Evolutionary conservation across 257 asterid genomes (phyloP).

Genomic region (Eustoma russellianum): DNA sequence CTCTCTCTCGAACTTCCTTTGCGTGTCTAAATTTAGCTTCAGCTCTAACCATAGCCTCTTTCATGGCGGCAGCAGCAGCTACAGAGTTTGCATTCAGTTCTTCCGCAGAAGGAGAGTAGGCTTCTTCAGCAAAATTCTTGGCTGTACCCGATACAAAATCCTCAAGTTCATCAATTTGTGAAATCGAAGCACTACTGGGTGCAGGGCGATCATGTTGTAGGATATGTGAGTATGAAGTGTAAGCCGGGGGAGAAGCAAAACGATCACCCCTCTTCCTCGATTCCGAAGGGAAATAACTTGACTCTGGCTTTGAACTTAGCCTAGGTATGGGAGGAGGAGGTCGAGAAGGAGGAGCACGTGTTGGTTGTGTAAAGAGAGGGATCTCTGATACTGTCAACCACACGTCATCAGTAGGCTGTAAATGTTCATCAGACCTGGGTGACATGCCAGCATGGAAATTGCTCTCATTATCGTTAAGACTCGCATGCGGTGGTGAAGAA

Average conservation of each 20-base stretch:
- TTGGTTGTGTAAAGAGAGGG: constrained; percentile 85
- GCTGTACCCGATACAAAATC: constrained; percentile 72
- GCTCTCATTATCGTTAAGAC: constrained; percentile 28
- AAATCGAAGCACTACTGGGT: constrained; percentile 48
- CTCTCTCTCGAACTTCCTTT: constrained; percentile 95
- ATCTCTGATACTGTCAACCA: constrained; percentile 92
- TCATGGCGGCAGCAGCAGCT: constrained; percentile 98
- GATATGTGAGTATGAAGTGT: constrained; percentile 43
- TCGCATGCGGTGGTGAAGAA: constrained; percentile 43
- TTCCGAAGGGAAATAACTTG: constrained; percentile 43
- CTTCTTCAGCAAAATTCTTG: constrained; percentile 35
- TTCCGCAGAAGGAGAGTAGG: constrained; percentile 34
- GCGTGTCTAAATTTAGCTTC: constrained; percentile 95
- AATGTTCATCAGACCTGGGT: constrained; percentile 45
- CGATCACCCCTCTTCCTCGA: constrained; percentile 51
- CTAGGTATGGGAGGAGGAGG: constrained; percentile 94
- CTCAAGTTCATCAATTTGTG: constrained; percentile 85
- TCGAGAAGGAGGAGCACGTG: constrained; percentile 91
- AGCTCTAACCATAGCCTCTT: constrained; percentile 98
- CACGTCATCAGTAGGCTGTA: constrained; percentile 50
- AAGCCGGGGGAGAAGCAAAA: constrained; percentile 43
- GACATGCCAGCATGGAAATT: constrained; percentile 37
- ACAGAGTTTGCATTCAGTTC: constrained; percentile 62
- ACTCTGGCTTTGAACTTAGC: constrained; percentile 34
- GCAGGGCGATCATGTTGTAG: constrained; percentile 37